Base-by-base conservation (phyloP, 208 protist species). In the Trypanosoma platydactyli region DNA sequence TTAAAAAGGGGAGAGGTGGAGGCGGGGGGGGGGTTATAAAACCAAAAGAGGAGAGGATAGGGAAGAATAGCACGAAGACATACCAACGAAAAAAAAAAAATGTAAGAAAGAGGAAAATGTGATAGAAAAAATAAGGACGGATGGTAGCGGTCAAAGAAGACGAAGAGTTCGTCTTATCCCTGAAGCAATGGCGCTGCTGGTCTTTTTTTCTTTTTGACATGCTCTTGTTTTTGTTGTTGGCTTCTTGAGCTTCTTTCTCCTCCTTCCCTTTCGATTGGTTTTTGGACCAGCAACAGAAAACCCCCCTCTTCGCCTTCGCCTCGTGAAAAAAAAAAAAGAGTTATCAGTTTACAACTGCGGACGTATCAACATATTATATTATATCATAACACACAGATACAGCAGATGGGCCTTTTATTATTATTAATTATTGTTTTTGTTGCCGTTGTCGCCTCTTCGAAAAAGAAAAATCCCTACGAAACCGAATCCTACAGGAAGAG, bases 1-100 rank as follows among this genome's bases (percentile, higher is more conserved):
- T 35, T 4, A 11, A 22, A 38, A 20, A n/a, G 15, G 25, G 24
- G 24, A 9, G 11, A 16, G 22, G 12, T 35, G 35, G 46, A 22
- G 38, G 20, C 4, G 4, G 22, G 6, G 20, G 46, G 27, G 33
- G n/a, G 24, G 83, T 46, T 84, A 88, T 75, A 82, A 65, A 51
- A 80, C 71, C 78, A 29, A 33, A 60, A 50, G 30, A 62, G 51
- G 25, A 42, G 15, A n/a, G 22, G 15, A 51, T 12, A 15, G 25
- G 51, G 38, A 20, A 65, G 1, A 5, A 35, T 53, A 65, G 41
- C 33, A 64, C 49, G 66, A 64, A 20, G 35, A 33, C n/a, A 20
- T 20, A 12, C 29, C 27, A 24, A 38, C 15, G 40, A 13, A 42
- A 22, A 41, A 22, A 15, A 20, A 60, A 46, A 46, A 35, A 48